phyloP scores from a whole-genome alignment of 2,329 filamentous ascomycete genomes.

The Pyrenophora seminiperda region DNA sequence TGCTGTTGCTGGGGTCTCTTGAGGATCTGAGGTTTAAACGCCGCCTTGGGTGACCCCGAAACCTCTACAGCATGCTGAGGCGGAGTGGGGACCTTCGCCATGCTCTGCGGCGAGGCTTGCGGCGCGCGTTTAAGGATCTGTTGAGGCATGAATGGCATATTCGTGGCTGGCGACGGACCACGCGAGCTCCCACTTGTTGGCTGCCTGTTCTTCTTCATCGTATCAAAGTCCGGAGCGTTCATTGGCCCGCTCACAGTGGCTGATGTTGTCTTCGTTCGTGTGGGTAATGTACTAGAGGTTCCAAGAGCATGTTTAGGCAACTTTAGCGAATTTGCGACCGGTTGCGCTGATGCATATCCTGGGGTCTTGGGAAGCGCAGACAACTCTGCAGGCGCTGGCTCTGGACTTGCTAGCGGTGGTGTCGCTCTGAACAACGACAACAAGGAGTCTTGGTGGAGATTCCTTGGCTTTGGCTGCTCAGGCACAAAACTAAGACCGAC shows the following conservation, averaged over 20 bases:
- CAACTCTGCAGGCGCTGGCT: slow-evolving; percentile 53
- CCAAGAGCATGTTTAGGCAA: slow-evolving; percentile 26
- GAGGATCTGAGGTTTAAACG: slow-evolving; percentile 46
- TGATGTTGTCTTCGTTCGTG: slow-evolving; percentile 40
- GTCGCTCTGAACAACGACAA: slow-evolving; percentile 52
- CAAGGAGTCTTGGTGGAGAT: slow-evolving; percentile 52
- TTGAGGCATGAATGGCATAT: slow-evolving; percentile 36
- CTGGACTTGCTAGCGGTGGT: slow-evolving; percentile 32
- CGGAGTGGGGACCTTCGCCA: slow-evolving; percentile 9
- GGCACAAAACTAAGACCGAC: slow-evolving; percentile 30
- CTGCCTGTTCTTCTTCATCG: slow-evolving; percentile 42
- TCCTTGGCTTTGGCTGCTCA: slow-evolving; percentile 45
- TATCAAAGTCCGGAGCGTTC: slow-evolving; percentile 51
- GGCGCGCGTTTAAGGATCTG: slow-evolving; percentile 33
- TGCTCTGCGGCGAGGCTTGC: slow-evolving; percentile 11
- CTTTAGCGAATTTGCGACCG: slow-evolving; percentile 22
- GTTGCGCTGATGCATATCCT: slow-evolving; percentile 31
- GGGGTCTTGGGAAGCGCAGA: slow-evolving; percentile 52
- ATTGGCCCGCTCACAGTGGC: slow-evolving; percentile 50
- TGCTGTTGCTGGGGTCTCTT: slow-evolving; percentile 42
- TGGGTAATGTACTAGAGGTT: slow-evolving; percentile 24
- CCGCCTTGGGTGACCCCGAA: slow-evolving; percentile 20
- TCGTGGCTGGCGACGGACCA: slow-evolving; percentile 35
- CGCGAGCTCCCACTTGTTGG: slow-evolving; percentile 31
- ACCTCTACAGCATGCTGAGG: slow-evolving; percentile 5